Percentiles rank a stretch among this genome's conserved stretches.
Evolutionary conservation across 2,329 filamentous ascomycete genomes (phyloP).

Genomic region (Samsoniella hepiali): DNA sequence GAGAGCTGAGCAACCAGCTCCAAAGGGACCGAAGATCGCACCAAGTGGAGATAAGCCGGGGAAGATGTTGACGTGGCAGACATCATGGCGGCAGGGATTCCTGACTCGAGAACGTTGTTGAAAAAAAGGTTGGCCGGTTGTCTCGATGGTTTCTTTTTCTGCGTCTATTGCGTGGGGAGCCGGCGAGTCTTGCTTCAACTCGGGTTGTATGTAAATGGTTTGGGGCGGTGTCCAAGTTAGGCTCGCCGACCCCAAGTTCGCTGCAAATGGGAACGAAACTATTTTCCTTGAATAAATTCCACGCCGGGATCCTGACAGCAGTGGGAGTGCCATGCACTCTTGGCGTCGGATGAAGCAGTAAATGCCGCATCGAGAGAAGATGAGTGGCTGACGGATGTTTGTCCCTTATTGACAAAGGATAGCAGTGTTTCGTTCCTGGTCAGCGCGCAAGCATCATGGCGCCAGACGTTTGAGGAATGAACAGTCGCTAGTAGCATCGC

Average conservation of each 20-base stretch:
- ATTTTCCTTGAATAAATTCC: no score
- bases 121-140: not conserved
- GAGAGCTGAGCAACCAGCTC: not conserved
- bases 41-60: slow-evolving; percentile 2
- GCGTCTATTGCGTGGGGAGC: not conserved
- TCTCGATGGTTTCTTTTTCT: not conserved
- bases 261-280: no score
- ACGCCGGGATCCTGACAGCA: no score
- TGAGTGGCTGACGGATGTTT: no score
- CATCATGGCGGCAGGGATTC: not conserved
- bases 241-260: no score
- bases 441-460: not conserved
- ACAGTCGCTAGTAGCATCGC: not conserved
- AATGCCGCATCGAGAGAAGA: no score
- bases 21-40: not conserved
- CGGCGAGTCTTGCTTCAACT: no score
- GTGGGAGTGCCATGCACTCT: no score
- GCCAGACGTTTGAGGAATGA: not conserved
- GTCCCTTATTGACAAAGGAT: no score
- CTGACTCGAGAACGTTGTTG: not conserved
- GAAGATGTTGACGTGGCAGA: not conserved
- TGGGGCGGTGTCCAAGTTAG: no score
- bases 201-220: no score
- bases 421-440: not conserved
- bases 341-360: no score